Evolutionary conservation across 2,329 filamentous ascomycete species (phyloP).

Genomic region (Epichloe hybrida): DNA sequence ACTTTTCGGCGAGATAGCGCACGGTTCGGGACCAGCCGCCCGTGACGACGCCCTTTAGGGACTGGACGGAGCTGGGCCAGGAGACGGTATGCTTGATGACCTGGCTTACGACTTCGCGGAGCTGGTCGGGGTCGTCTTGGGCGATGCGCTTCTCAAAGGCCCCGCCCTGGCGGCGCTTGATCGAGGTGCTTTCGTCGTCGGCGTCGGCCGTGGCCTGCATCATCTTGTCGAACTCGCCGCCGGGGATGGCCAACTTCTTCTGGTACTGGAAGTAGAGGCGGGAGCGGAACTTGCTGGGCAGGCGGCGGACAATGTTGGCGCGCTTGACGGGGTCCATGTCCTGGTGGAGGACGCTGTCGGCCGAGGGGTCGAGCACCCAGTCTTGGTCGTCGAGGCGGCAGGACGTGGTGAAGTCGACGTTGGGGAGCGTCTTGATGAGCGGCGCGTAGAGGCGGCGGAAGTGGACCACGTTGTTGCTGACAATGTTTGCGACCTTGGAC

Average conservation of each 20-base stretch:
- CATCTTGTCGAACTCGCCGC: slow-evolving; percentile 72
- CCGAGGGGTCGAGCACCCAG: slow-evolving; percentile 28
- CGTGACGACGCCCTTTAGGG: slow-evolving; percentile 69
- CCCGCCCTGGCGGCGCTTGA: slow-evolving; percentile 64
- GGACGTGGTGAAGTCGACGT: slow-evolving; percentile 60
- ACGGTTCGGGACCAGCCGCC: slow-evolving; percentile 56
- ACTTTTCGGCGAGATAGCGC: slow-evolving; percentile 75
- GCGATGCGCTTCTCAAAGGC: slow-evolving; percentile 80
- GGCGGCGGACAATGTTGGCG: slow-evolving; percentile 88
- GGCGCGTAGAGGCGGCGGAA: slow-evolving; percentile 87
- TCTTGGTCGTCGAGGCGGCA: slow-evolving; percentile 23
- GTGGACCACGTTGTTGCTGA: slow-evolving; percentile 77
- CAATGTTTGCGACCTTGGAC: slow-evolving; percentile 87
- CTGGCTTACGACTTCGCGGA: slow-evolving; percentile 56
- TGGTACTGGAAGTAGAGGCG: slow-evolving; percentile 94
- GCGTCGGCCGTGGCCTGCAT: slow-evolving; percentile 62
- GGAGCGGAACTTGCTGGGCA: slow-evolving; percentile 75
- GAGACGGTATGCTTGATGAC: slow-evolving; percentile 79
- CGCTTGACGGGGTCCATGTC: slow-evolving; percentile 87
- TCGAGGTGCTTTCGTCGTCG: slow-evolving; percentile 50
- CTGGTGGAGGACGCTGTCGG: slow-evolving; percentile 60
- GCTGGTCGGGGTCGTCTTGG: slow-evolving; percentile 47
- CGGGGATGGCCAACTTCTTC: slow-evolving; percentile 69
- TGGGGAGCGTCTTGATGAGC: slow-evolving; percentile 78
- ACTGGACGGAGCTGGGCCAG: slow-evolving; percentile 87